phyloP scores from a whole-genome alignment of 108 stramenopile genomes.

The Pseudonitzschia delicatissima region DNA sequence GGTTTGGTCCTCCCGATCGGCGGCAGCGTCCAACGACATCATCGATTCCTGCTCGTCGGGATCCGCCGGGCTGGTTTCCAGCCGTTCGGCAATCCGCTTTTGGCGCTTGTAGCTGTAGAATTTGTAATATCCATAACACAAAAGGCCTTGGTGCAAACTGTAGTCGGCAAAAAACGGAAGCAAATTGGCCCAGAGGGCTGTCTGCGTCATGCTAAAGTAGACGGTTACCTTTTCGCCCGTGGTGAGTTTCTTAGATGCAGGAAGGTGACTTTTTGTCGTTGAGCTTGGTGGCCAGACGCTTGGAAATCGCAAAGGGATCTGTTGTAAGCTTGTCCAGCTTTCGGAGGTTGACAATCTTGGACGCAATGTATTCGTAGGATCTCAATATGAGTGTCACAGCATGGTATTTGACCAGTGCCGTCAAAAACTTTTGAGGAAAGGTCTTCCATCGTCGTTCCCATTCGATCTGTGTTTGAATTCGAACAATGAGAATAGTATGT shows the following conservation, averaged over 20 bases:
- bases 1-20: slow-evolving; percentile 9
- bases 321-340: slow-evolving; percentile 46
- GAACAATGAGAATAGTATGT: too few relatives aligned
- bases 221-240: neutral
- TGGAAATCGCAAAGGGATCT: slow-evolving; percentile 44
- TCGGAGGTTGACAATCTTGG: slow-evolving; percentile 2
- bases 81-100: slow-evolving; percentile 10
- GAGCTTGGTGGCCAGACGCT: slow-evolving; percentile 5
- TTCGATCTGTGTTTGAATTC: slow-evolving; percentile 33
- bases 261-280: neutral
- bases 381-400: slow-evolving; percentile 42
- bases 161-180: slow-evolving; percentile 56
- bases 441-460: slow-evolving; percentile 51
- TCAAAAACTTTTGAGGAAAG: slow-evolving; percentile 34
- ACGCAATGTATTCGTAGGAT: slow-evolving; percentile 44
- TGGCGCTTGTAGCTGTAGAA: slow-evolving; percentile 32
- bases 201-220: neutral
- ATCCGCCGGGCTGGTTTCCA: neutral
- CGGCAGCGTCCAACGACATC: neutral
- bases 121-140: slow-evolving; percentile 52
- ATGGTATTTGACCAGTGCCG: slow-evolving; percentile 53
- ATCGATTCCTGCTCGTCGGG: neutral
- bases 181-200: slow-evolving; percentile 44
- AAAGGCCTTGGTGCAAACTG: slow-evolving; percentile 48
- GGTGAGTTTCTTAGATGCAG: too few relatives aligned